These are phyloP conservation scores for Taphrina pruni DNA, from an alignment of 1,139 yeast genomes.

Conservation along the genomic window DNA sequence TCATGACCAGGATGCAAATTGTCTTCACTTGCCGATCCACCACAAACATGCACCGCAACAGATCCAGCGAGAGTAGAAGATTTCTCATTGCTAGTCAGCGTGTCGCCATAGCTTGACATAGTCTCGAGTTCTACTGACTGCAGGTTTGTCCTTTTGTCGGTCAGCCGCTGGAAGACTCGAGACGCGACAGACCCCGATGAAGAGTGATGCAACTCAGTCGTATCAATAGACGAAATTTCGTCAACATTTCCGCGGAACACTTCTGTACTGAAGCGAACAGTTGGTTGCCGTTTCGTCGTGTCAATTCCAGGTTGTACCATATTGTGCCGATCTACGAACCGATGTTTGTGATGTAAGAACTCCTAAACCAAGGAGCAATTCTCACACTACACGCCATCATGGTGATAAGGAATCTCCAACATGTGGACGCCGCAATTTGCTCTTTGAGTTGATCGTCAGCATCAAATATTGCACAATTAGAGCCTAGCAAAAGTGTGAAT, in stretches of 20 bases:
- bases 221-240: neutral
- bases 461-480: too few relatives aligned
- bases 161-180: neutral
- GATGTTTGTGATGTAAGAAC: too few relatives aligned
- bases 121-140: neutral
- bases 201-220: neutral
- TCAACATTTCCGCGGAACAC: neutral
- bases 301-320: neutral
- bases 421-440: too few relatives aligned
- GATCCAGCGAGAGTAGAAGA: neutral
- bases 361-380: neutral
- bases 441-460: too few relatives aligned
- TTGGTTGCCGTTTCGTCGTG: slow-evolving; percentile 4
- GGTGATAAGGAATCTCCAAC: neutral
- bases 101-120: neutral
- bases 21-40: too few relatives aligned
- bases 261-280: slow-evolving; percentile 11
- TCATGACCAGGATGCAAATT: too few relatives aligned
- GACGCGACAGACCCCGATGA: neutral
- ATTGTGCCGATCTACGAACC: neutral
- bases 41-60: neutral
- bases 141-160: neutral
- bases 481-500: too few relatives aligned
- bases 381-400: neutral
- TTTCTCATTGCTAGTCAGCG: neutral